phyloP scores from a whole-genome alignment of 1,284 basidiomycete species.

The Malassezia yamatoensis region DNA sequence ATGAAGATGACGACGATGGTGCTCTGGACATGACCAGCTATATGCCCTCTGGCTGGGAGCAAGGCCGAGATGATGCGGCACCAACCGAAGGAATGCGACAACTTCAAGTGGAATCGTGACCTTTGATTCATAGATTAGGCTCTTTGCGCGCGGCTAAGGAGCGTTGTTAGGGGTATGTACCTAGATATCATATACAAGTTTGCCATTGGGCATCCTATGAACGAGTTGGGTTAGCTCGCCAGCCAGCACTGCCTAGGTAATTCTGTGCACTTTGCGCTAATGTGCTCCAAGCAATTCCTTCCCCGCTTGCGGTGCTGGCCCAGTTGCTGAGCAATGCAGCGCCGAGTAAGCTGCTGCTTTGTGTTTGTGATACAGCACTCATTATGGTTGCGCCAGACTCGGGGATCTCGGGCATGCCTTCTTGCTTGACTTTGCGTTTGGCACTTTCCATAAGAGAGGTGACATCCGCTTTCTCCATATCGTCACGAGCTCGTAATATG shows the following conservation, averaged over 20 bases:
- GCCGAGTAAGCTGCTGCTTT: slow-evolving; percentile 19
- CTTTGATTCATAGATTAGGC: too few relatives aligned
- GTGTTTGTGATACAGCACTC: slow-evolving; percentile 31
- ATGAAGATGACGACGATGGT: slow-evolving; percentile 54
- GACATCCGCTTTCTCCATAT: slow-evolving; percentile 76
- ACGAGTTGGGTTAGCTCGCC: slow-evolving; percentile 8
- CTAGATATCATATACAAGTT: not conserved
- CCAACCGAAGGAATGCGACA: slow-evolving; percentile 1
- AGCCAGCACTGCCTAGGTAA: slow-evolving; percentile 16
- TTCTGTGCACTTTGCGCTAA: slow-evolving; percentile 19
- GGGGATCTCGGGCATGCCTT: slow-evolving; percentile 37
- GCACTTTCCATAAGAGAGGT: slow-evolving; percentile 88
- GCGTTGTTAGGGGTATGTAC: not conserved
- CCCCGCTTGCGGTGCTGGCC: not conserved
- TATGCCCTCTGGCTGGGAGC: slow-evolving; percentile 37
- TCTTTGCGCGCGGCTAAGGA: too few relatives aligned
- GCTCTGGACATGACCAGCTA: slow-evolving; percentile 38
- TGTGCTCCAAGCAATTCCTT: slow-evolving; percentile 13
- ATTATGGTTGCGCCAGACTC: slow-evolving; percentile 35
- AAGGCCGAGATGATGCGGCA: slow-evolving; percentile 29
- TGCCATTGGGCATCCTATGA: not conserved
- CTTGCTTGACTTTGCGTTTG: slow-evolving; percentile 66
- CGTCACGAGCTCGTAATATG: slow-evolving; percentile 76
- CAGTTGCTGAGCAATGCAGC: slow-evolving; percentile 21
- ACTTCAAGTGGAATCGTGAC: not conserved